Evolutionary conservation across 2,329 filamentous ascomycete genomes (phyloP), one percentile per base, ranked within the genome.

Genomic region (Xylariales sp.): DNA sequence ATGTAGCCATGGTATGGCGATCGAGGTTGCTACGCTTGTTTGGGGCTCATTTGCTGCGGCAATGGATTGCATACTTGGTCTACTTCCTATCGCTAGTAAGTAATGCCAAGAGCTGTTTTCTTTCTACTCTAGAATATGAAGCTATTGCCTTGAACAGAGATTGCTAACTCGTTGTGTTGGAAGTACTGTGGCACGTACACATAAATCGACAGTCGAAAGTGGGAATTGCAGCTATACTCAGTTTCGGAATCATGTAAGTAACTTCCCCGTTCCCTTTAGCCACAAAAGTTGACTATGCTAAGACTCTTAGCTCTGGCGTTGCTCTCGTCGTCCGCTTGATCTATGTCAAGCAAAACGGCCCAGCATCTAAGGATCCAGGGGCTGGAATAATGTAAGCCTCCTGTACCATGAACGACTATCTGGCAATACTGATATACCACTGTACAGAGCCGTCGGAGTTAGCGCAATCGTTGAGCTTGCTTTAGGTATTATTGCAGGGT

Each of bases 241-340:
- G 83, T 48, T 81, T 87, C 76, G 85, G 81, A 12, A 80, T 85
- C 66, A 74, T 87, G 84, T 86, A 76, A 75, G 80, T 74, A 1
- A 3, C 9, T 30, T 1, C n/a, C 0, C 3, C 7, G 8, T 52
- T 9, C n/a, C 5, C 10, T 39, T 32, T 55, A 43, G n/a, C 34
- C 7, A 16, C 14, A 32, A 6, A 50, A 23, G 14, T 10, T 30
- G 18, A 49, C 28, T 36, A 10, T 58, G 23, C 64, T 73, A 4
- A 67, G 23, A 23, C n/a, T 8, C 1, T 5, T 49, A 82, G 81
- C 50, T 80, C 80, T 30, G 81, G 80, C 2, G 70, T 80, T 9
- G 79, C 81, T 7, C 74, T 82, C 14, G 73, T 83, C 5, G 70
- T 81, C 10, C 80, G 81, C 6, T 78, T 82, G 18, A 72, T 76